phyloP scores from a whole-genome alignment of 495 filamentous ascomycete genomes.

The Podospora comata region DNA sequence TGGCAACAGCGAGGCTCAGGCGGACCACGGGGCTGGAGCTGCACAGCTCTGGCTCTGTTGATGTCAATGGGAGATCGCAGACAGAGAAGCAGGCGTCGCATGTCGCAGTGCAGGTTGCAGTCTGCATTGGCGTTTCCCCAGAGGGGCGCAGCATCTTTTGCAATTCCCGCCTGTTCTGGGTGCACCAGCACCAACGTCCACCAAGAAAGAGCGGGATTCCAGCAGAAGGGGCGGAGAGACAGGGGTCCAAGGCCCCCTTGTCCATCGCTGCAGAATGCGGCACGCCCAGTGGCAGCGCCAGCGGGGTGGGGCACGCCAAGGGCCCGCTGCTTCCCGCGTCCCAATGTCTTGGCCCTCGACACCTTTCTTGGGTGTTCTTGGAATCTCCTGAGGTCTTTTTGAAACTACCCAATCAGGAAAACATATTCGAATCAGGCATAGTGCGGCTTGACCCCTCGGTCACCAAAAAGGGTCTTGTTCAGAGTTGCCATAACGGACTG shows the following conservation, averaged over 20 bases:
- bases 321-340: not conserved
- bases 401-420: not conserved
- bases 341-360: not conserved
- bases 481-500: not conserved
- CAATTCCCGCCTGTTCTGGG: constrained; percentile 16
- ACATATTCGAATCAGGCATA: not conserved
- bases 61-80: not conserved
- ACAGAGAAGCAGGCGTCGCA: not conserved
- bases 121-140: constrained; percentile 13
- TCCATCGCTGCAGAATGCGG: not conserved
- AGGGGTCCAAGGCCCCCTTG: not conserved
- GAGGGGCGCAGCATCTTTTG: constrained; percentile 9
- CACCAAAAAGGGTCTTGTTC: not conserved
- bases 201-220: constrained; percentile 16
- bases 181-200: not conserved
- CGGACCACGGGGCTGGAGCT: constrained; percentile 4
- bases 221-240: constrained; percentile 13
- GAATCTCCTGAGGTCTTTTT: no score
- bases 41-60: not conserved
- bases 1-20: not conserved
- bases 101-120: constrained; percentile 1
- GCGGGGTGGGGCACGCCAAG: not conserved
- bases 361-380: no score
- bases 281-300: not conserved
- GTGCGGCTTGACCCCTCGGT: not conserved